phyloP scores from a whole-genome alignment of 352 stramenopile species.

The Pythium rishiriense region DNA sequence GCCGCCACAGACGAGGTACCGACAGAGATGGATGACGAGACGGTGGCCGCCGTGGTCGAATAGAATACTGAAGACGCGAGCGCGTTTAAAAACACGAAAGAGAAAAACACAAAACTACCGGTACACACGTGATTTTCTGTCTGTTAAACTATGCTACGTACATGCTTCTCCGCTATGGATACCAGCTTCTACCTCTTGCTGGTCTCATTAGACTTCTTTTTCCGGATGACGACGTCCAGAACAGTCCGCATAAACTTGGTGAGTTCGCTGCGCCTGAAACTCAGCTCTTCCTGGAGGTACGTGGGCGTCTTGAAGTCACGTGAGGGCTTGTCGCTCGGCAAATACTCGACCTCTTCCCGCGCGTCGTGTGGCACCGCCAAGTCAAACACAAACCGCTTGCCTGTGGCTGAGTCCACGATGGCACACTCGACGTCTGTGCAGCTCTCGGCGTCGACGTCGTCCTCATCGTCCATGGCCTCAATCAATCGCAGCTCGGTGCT shows the following conservation, averaged over 20 bases:
- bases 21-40: background rate
- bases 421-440: conserved; percentile 73
- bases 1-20: background rate
- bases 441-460: conserved; percentile 41
- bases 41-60: background rate
- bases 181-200: conserved; percentile 16
- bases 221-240: conserved; percentile 79
- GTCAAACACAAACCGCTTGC: conserved; percentile 76
- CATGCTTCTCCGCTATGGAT: background rate
- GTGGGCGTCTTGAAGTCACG: conserved; percentile 57
- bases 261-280: conserved; percentile 77
- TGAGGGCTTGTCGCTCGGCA: conserved; percentile 59
- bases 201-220: conserved; percentile 43
- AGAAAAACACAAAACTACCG: background rate
- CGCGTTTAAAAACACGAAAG: background rate
- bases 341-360: conserved; percentile 79
- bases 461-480: conserved; percentile 48
- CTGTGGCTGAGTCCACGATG: conserved; percentile 61
- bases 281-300: conserved; percentile 86
- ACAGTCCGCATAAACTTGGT: conserved; percentile 85
- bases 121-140: conserved; percentile 8
- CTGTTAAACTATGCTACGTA: conserved; percentile 17
- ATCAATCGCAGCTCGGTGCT: conserved; percentile 80
- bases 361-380: conserved; percentile 62
- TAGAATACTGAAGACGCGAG: background rate